Conservation (phyloP, 441 rosid genomes). For the Raphanus hybrid region DNA sequence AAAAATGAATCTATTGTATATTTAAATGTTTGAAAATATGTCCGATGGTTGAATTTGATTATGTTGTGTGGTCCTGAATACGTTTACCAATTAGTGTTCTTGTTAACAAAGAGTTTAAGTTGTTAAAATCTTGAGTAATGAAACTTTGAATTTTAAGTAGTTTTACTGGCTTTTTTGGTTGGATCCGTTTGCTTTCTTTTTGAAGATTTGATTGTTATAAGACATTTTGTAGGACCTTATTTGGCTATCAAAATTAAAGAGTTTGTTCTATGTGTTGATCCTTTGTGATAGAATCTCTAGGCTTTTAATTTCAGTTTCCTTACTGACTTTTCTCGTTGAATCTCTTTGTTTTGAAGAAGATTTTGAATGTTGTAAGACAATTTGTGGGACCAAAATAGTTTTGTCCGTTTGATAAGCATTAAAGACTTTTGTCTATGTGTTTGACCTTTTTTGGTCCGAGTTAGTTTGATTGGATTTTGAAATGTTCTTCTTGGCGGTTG, state of each 20-base stretch:
- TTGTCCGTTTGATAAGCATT: constrained; percentile 28
- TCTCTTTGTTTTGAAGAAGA: constrained; percentile 28
- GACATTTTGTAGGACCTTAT: constrained; percentile 40
- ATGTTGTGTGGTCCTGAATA: constrained; percentile 13
- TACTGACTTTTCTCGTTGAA: constrained; percentile 36
- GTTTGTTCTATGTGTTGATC: constrained; percentile 28
- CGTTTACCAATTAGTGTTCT: constrained; percentile 8
- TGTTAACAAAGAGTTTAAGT: constrained; percentile 9
- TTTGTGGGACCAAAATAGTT: constrained; percentile 39
- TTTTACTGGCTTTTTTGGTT: constrained; percentile 32
- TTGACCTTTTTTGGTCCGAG: constrained; percentile 17
- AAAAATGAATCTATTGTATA: not conserved
- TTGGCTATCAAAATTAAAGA: constrained; percentile 15
- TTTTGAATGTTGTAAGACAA: constrained; percentile 30
- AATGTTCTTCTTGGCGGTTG: constrained; percentile 26
- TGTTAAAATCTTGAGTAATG: constrained; percentile 17
- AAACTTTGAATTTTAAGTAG: constrained; percentile 7
- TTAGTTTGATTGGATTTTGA: constrained; percentile 31
- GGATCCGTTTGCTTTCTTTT: constrained; percentile 20
- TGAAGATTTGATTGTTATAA: constrained; percentile 28
- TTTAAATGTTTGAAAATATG: constrained; percentile 1
- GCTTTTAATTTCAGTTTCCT: constrained; percentile 30
- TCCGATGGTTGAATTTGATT: constrained; percentile 8
- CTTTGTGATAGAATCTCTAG: constrained; percentile 29
- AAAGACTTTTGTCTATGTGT: constrained; percentile 29